phyloP scores from a whole-genome alignment of 768 basidiomycete species.

The Leccinum imitatum region DNA sequence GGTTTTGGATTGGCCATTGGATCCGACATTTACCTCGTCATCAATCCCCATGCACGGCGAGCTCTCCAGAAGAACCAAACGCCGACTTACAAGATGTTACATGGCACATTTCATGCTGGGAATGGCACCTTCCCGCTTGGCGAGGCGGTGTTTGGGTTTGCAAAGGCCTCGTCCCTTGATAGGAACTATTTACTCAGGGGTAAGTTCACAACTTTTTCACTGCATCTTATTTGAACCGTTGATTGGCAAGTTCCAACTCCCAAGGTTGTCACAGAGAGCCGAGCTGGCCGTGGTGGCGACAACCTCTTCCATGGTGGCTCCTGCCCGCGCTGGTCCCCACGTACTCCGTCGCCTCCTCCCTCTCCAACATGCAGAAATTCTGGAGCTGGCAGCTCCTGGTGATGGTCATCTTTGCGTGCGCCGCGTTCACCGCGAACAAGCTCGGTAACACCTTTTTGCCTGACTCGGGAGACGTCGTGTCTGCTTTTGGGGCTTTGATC shows the following conservation, averaged over 20 bases:
- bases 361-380: constrained; percentile 74
- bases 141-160: constrained; percentile 50
- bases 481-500: constrained; percentile 74
- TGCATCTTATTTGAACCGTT: neutral
- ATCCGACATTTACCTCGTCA: constrained; percentile 74
- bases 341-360: constrained; percentile 70
- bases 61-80: constrained; percentile 32
- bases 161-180: constrained; percentile 34
- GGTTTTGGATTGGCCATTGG: constrained; percentile 85
- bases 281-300: constrained; percentile 73
- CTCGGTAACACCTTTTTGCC: constrained; percentile 59
- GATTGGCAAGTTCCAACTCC: no score
- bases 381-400: constrained; percentile 69
- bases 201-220: constrained; percentile 2
- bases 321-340: constrained; percentile 73
- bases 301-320: constrained; percentile 82
- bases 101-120: constrained; percentile 51
- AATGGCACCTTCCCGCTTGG: constrained; percentile 46
- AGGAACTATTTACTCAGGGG: constrained; percentile 32
- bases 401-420: constrained; percentile 82
- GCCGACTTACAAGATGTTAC: constrained; percentile 44
- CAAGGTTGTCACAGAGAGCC: constrained; percentile 76
- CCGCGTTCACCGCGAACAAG: constrained; percentile 69
- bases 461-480: constrained; percentile 70
- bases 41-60: constrained; percentile 56